A percentile compares a stretch with the other conserved stretches of the same genome.
These are phyloP conservation scores for Lipomyces yamanashiensis DNA, from an alignment of 805 yeast species.

Conservation along the genomic window DNA sequence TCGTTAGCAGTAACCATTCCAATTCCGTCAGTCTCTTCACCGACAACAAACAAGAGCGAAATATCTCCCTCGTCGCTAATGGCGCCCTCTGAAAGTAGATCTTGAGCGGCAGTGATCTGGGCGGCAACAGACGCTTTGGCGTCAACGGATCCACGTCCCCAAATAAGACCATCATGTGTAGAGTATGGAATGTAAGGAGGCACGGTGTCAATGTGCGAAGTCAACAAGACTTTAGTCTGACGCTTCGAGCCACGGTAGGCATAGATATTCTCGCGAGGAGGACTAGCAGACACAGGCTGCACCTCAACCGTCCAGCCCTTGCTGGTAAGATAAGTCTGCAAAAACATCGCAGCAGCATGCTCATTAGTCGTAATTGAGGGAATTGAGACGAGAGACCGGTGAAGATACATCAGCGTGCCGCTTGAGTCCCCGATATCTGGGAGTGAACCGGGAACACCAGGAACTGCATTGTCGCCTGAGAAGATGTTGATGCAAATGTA, in stretches of 20 bases:
- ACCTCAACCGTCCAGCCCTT: conserved; percentile 60
- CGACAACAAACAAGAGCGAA: conserved; percentile 65
- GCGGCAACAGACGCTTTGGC: conserved; percentile 75
- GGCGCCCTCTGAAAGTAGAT: conserved; percentile 49
- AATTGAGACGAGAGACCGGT: conserved; percentile 46
- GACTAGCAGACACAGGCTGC: conserved; percentile 45
- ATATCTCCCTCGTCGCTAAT: conserved; percentile 59
- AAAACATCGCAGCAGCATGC: conserved; percentile 47
- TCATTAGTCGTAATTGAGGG: conserved; percentile 49
- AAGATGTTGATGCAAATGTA: conserved; percentile 17
- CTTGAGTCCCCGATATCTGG: conserved; percentile 10
- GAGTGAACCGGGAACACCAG: conserved; percentile 8
- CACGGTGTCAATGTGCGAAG: conserved; percentile 74
- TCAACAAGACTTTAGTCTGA: conserved; percentile 56
- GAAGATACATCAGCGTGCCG: conserved; percentile 36
- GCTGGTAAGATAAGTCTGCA: conserved; percentile 48
- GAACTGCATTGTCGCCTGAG: conserved; percentile 3
- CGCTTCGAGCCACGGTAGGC: conserved; percentile 57
- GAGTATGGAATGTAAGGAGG: conserved; percentile 65
- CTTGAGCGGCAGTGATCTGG: conserved; percentile 60
- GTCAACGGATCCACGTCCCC: conserved; percentile 71
- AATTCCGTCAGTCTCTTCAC: conserved; percentile 68
- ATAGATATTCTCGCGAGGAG: conserved; percentile 56
- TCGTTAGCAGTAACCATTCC: conserved; percentile 61
- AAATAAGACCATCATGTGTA: conserved; percentile 53